Percentiles rank a stretch among this genome's conserved stretches.
These are phyloP conservation scores for Saccharomyces paradoxus DNA, from an alignment of 805 yeast species.

Conservation along the genomic window DNA sequence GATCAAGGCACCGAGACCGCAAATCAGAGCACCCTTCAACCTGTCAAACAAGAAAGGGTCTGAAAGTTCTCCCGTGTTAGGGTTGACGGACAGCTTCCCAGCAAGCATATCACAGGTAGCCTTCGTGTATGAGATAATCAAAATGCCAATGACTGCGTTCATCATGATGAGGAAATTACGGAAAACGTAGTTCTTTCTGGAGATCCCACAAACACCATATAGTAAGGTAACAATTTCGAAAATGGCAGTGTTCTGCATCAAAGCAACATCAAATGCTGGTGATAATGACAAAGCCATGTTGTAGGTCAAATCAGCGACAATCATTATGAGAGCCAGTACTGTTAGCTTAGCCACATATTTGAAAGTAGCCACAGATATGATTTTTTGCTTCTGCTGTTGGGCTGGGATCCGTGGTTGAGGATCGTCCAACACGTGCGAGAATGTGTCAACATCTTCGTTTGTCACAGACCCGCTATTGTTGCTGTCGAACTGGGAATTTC, in stretches of 20 bases:
- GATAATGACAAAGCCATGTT: slow-evolving; percentile 21
- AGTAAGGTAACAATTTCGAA: slow-evolving; percentile 29
- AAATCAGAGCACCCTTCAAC: slow-evolving; percentile 27
- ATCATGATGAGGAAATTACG: slow-evolving; percentile 25
- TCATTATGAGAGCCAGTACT: slow-evolving; percentile 14
- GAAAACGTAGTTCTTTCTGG: slow-evolving; percentile 20
- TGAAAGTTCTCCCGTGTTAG: slow-evolving; percentile 28
- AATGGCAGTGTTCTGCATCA: slow-evolving; percentile 26
- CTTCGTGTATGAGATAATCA: slow-evolving; percentile 28
- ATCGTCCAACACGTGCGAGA: not conserved
- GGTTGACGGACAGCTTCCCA: slow-evolving; percentile 27
- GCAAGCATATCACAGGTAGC: slow-evolving; percentile 28
- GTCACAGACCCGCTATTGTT: not conserved
- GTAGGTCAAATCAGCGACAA: slow-evolving; percentile 17
- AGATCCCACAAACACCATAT: slow-evolving; percentile 25
- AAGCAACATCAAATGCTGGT: slow-evolving; percentile 28
- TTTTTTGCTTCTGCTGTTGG: not conserved
- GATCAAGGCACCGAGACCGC: slow-evolving; percentile 27
- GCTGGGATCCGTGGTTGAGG: not conserved
- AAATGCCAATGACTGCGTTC: slow-evolving; percentile 22
- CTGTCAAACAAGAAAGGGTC: slow-evolving; percentile 31
- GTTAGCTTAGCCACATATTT: slow-evolving; percentile 13
- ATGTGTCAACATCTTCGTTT: not conserved
- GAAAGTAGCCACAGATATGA: not conserved
- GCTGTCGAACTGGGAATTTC: not conserved